A percentile compares a stretch with the other conserved stretches of the same genome.
Conservation (phyloP, 768 basidiomycete genomes). For the Sistotremastrum niveocremeum region DNA sequence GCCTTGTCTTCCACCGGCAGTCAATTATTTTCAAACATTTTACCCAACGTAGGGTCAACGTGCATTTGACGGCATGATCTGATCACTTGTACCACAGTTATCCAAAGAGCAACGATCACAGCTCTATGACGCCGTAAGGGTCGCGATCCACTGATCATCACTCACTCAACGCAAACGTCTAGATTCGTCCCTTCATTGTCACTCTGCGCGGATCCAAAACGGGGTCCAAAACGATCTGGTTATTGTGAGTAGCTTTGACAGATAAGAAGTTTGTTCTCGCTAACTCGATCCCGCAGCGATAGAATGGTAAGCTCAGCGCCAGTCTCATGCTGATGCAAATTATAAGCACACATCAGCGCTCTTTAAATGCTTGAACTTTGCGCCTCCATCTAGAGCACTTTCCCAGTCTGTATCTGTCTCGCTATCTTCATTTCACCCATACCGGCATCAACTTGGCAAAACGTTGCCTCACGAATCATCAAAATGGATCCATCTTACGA, state of each 20-base stretch:
- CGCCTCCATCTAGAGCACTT: no score
- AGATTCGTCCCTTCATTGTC: slow-evolving; percentile 73
- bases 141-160: not conserved
- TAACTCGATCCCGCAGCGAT: slow-evolving; percentile 25
- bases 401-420: no score
- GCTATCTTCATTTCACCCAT: no score
- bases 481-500: no score
- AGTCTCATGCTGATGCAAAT: no score
- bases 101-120: slow-evolving; percentile 76
- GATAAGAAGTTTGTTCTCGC: not conserved
- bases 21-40: slow-evolving; percentile 70
- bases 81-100: slow-evolving; percentile 30
- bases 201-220: slow-evolving; percentile 86
- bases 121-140: slow-evolving; percentile 52
- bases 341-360: no score
- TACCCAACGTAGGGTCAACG: slow-evolving; percentile 46
- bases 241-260: slow-evolving; percentile 37
- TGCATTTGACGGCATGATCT: not conserved
- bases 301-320: slow-evolving; percentile 30
- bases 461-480: no score
- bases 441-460: no score
- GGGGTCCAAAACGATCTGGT: slow-evolving; percentile 85
- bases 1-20: slow-evolving; percentile 76
- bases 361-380: no score
- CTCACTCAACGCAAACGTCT: not conserved